A percentile compares a stretch with the other conserved stretches of the same genome.
These are phyloP conservation scores for Sodiomyces alkalinus DNA, from an alignment of 2,329 filamentous ascomycete genomes.

Conservation along the genomic window DNA sequence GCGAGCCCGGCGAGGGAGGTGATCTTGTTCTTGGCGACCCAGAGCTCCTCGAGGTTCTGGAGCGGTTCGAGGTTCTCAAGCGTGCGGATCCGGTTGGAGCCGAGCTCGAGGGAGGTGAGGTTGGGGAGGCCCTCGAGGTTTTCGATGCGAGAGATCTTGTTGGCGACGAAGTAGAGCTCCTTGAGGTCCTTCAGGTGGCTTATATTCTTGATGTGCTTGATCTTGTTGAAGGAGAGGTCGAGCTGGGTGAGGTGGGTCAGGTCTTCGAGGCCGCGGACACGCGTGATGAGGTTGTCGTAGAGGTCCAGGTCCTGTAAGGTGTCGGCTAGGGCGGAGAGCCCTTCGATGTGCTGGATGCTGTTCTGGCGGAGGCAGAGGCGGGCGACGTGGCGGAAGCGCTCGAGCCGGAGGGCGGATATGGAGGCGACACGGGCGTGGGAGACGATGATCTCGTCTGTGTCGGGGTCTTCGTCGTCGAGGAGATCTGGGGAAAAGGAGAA, in stretches of 20 bases:
- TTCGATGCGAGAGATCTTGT: constrained; percentile 83
- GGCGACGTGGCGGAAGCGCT: constrained; percentile 62
- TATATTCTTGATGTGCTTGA: constrained; percentile 92
- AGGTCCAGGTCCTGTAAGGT: constrained; percentile 77
- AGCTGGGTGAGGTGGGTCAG: constrained; percentile 63
- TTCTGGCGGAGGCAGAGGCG: constrained; percentile 90
- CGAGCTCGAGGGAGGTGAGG: constrained; percentile 75
- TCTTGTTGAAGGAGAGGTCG: constrained; percentile 96
- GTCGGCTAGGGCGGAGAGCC: constrained; percentile 48
- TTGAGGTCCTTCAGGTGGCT: constrained; percentile 61
- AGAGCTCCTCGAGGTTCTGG: constrained; percentile 69
- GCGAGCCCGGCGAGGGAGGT: constrained; percentile 63
- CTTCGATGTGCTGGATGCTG: constrained; percentile 64
- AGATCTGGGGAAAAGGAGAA: constrained; percentile 34
- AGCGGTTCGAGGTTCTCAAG: constrained; percentile 74
- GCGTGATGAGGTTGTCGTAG: constrained; percentile 89
- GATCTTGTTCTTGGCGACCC: constrained; percentile 96
- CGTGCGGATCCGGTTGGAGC: constrained; percentile 79
- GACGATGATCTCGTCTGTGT: constrained; percentile 68
- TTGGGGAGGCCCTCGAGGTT: constrained; percentile 56
- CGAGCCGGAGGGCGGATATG: constrained; percentile 62
- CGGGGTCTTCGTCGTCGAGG: constrained; percentile 42
- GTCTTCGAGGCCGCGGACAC: constrained; percentile 69
- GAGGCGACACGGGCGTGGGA: constrained; percentile 76
- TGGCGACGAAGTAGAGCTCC: constrained; percentile 86